Evolutionary conservation across 164 flowering plant genomes (phyloP).

Genomic region (Stephania yunnanensis): DNA sequence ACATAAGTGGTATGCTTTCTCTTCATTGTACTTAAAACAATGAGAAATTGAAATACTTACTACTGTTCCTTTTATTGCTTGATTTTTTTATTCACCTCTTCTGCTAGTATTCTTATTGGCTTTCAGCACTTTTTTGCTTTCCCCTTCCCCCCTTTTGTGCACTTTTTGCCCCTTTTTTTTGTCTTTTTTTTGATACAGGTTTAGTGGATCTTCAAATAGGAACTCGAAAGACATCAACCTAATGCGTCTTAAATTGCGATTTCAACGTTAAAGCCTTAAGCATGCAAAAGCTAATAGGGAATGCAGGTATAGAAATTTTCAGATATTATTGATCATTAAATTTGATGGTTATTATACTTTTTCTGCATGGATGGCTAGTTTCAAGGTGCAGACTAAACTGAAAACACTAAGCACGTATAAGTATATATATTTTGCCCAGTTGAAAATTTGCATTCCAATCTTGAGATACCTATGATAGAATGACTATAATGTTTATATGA

Average conservation of each 20-base stretch:
- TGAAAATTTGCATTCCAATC: not conserved
- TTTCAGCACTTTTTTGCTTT: not conserved
- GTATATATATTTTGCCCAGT: not conserved
- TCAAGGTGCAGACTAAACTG: not conserved
- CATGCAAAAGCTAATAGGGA: not conserved
- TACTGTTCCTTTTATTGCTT: not conserved
- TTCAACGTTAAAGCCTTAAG: not conserved
- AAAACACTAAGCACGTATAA: not conserved
- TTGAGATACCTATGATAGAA: not conserved
- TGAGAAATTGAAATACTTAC: not conserved
- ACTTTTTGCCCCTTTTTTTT: not conserved
- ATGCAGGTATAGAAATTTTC: not conserved
- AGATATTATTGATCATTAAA: not conserved
- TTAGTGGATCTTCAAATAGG: not conserved
- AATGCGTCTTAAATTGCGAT: not conserved
- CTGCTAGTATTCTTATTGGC: not conserved
- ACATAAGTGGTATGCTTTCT: constrained; percentile 66
- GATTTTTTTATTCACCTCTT: not conserved
- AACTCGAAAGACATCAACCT: not conserved
- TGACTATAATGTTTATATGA: constrained; percentile 4
- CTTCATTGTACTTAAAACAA: constrained; percentile 30
- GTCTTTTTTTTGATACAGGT: not conserved
- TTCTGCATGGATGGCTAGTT: not conserved
- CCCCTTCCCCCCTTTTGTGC: not conserved
- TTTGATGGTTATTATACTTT: not conserved